phyloP scores from a whole-genome alignment of 768 basidiomycete genomes.

The Tylopilus felleus region DNA sequence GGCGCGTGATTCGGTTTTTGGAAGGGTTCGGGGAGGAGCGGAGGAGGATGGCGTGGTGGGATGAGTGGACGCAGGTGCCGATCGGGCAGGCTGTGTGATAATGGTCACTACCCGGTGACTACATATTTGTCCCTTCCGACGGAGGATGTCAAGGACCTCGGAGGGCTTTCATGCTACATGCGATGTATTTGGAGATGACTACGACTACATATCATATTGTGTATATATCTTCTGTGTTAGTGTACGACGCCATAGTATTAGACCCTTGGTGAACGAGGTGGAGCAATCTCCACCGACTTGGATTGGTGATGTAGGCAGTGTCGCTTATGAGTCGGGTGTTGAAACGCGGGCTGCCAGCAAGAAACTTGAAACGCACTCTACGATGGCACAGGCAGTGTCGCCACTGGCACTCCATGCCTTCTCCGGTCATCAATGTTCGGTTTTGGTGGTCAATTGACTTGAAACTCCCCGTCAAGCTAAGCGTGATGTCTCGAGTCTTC shows the following conservation, averaged over 20 bases:
- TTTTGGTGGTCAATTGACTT: background rate
- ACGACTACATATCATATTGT: too few relatives aligned
- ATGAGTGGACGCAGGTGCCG: constrained; percentile 33
- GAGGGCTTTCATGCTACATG: too few relatives aligned
- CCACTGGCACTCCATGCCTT: background rate
- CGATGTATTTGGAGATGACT: too few relatives aligned
- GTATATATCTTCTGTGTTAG: background rate
- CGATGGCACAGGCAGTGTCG: background rate
- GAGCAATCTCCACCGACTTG: too few relatives aligned
- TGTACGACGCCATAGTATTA: background rate
- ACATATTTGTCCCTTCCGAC: constrained; percentile 1
- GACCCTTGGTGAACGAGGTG: background rate
- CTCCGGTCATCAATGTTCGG: background rate
- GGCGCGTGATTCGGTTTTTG: constrained; percentile 52
- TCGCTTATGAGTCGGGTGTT: background rate
- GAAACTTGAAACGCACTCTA: background rate
- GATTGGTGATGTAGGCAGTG: background rate
- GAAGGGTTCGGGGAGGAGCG: constrained; percentile 41
- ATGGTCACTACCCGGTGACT: background rate
- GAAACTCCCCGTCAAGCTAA: background rate
- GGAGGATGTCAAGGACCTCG: background rate
- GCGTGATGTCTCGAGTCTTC: background rate
- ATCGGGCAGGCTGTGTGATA: constrained; percentile 35
- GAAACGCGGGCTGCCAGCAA: background rate
- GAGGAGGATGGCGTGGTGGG: constrained; percentile 40